Percentiles rank a stretch among this genome's conserved stretches.
Evolutionary conservation across 1,139 yeast species (phyloP).

Genomic region (Scheffersomyces insectosa): DNA sequence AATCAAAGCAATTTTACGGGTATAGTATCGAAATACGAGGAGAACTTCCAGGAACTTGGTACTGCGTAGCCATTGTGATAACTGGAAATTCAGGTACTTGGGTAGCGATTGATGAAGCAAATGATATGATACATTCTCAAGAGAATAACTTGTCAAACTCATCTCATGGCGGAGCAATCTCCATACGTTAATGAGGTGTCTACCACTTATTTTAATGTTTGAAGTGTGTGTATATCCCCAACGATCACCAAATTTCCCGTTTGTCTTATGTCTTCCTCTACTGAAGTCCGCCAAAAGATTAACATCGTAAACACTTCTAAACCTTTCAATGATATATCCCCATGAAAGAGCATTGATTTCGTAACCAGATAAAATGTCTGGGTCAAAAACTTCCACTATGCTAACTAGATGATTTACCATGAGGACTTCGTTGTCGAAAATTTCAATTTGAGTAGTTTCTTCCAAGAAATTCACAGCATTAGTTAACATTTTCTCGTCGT

Average conservation of each 20-base stretch:
- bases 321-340: conserved; percentile 84
- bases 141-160: conserved; percentile 63
- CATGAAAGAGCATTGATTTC: conserved; percentile 81
- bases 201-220: conserved; percentile 65
- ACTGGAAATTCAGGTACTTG: conserved; percentile 47
- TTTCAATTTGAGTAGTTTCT: conserved; percentile 15
- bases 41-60: conserved; percentile 25
- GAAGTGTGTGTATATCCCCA: conserved; percentile 88
- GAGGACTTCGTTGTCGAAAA: conserved; percentile 52
- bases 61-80: conserved; percentile 52
- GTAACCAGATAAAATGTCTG: conserved; percentile 85
- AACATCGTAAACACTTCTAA: conserved; percentile 41
- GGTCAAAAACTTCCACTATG: conserved; percentile 68
- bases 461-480: conserved; percentile 7
- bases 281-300: conserved; percentile 50
- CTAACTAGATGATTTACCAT: conserved; percentile 57
- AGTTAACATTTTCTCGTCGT: conserved; percentile 4
- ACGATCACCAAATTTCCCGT: conserved; percentile 61
- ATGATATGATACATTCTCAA: conserved; percentile 76
- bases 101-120: conserved; percentile 70
- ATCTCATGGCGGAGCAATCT: conserved; percentile 65
- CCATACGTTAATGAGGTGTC: conserved; percentile 88
- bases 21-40: conserved; percentile 53
- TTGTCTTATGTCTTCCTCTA: conserved; percentile 48
- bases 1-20: conserved; percentile 44